Percentiles rank a stretch among this genome's conserved stretches.
Conservation (phyloP, 2,329 filamentous ascomycete species). For the Capronia americana region DNA sequence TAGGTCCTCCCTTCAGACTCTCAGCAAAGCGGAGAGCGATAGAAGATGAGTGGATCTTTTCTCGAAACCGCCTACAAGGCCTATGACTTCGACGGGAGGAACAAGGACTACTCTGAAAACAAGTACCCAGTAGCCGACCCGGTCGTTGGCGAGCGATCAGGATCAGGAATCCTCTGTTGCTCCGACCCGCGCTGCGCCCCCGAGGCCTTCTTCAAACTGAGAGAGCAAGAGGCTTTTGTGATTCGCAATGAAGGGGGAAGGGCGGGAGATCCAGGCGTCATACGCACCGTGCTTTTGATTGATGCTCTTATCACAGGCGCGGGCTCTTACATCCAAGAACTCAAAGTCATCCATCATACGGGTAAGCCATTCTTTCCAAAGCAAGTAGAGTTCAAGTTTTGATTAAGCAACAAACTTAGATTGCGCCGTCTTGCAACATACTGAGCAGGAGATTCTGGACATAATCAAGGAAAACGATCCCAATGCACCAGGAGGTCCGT, state of each 20-base stretch:
- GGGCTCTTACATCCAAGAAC: conserved; percentile 12
- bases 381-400: not conserved
- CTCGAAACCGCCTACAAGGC: too few relatives aligned
- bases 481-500: conserved; percentile 3
- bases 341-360: conserved; percentile 12
- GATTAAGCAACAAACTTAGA: not conserved
- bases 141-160: conserved; percentile 48
- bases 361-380: conserved; percentile 6
- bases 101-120: conserved; percentile 12
- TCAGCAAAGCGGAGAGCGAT: too few relatives aligned
- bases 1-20: too few relatives aligned
- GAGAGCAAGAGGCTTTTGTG: not conserved
- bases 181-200: conserved; percentile 9
- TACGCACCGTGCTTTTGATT: conserved; percentile 1
- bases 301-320: too few relatives aligned
- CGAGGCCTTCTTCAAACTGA: conserved; percentile 11
- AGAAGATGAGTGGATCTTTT: too few relatives aligned
- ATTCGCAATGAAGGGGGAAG: conserved; percentile 11
- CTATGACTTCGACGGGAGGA: conserved; percentile 8
- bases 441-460: not conserved
- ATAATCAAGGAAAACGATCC: conserved; percentile 7
- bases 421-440: not conserved
- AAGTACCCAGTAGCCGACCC: conserved; percentile 27
- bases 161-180: conserved; percentile 10
- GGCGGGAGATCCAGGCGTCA: not conserved